Evolutionary conservation across 179 eudicot genomes (phyloP).

Genomic region (Amaranthus tricolor): DNA sequence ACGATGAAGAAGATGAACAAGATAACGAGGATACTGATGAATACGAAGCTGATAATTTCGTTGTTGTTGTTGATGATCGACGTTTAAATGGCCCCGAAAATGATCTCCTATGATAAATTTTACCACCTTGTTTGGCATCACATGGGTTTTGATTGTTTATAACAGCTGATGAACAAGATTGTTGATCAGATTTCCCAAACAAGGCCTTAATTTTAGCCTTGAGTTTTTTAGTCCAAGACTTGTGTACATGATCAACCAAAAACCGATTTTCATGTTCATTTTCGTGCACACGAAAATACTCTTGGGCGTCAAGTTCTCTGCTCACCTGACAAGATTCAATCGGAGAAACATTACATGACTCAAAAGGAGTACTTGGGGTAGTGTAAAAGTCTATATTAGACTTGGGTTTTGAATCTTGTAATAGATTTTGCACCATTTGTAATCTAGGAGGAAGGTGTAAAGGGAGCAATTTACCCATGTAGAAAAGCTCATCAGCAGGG

Average conservation of each 20-base stretch:
- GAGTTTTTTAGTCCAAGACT: conserved; percentile 61
- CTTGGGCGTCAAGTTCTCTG: conserved; percentile 55
- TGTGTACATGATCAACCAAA: conserved; percentile 27
- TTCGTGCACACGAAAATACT: conserved; percentile 36
- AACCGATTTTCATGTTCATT: conserved; percentile 17
- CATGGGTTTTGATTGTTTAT: conserved; percentile 15
- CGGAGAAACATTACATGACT: conserved; percentile 80
- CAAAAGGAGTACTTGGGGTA: conserved; percentile 66
- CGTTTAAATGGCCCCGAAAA: conserved; percentile 69
- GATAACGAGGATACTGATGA: conserved; percentile 33
- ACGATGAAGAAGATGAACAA: conserved; percentile 20
- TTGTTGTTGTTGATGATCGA: conserved; percentile 26
- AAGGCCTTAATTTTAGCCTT: conserved; percentile 56
- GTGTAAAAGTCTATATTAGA: conserved; percentile 34
- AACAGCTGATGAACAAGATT: neutral
- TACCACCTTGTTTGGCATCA: conserved; percentile 16
- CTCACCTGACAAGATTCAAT: conserved; percentile 60
- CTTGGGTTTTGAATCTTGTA: conserved; percentile 47
- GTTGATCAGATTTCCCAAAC: conserved; percentile 46
- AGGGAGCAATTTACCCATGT: conserved; percentile 75
- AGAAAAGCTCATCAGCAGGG: conserved; percentile 85
- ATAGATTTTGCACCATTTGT: conserved; percentile 61
- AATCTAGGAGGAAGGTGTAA: conserved; percentile 70
- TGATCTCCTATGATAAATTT: conserved; percentile 57
- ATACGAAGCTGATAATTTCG: conserved; percentile 32